These are phyloP conservation scores for Setaria viridis DNA, from an alignment of 202 grass and related monocot species.

Conservation along the genomic window DNA sequence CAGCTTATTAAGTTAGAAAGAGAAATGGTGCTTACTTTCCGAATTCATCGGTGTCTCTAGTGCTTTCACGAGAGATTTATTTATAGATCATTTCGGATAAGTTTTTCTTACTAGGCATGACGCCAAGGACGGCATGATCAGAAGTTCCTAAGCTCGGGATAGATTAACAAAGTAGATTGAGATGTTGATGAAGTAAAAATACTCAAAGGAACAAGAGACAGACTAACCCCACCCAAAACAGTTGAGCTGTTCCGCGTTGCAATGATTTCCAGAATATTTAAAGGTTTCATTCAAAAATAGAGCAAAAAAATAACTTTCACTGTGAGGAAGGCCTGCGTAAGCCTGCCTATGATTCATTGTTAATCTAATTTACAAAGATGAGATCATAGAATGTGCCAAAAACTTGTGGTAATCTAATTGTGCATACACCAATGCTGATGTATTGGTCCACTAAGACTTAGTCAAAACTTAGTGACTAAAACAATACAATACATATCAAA, in stretches of 20 bases:
- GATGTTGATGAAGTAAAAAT: background rate
- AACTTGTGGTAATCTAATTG: constrained; percentile 15
- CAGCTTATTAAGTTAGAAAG: background rate
- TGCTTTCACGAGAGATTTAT: background rate
- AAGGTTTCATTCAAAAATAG: background rate
- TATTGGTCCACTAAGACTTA: constrained; percentile 9
- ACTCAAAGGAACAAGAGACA: background rate
- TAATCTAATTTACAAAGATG: constrained; percentile 16
- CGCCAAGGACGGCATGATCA: constrained; percentile 35
- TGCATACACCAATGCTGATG: constrained; percentile 10
- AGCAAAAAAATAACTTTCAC: constrained; percentile 11
- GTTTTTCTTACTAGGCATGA: constrained; percentile 7
- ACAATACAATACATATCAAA: background rate
- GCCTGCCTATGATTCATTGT: background rate
- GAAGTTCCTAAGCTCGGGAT: background rate
- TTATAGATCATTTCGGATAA: background rate
- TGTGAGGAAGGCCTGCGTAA: background rate
- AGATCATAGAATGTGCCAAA: constrained; percentile 19
- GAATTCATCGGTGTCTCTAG: background rate
- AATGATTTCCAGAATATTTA: background rate
- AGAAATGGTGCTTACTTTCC: background rate
- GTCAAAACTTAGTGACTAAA: background rate
- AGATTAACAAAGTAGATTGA: constrained; percentile 28
- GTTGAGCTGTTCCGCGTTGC: background rate
- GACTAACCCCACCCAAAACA: background rate